Evolutionary conservation across 495 filamentous ascomycete species (phyloP).

Genomic region (Staphylotrichum longicolle): DNA sequence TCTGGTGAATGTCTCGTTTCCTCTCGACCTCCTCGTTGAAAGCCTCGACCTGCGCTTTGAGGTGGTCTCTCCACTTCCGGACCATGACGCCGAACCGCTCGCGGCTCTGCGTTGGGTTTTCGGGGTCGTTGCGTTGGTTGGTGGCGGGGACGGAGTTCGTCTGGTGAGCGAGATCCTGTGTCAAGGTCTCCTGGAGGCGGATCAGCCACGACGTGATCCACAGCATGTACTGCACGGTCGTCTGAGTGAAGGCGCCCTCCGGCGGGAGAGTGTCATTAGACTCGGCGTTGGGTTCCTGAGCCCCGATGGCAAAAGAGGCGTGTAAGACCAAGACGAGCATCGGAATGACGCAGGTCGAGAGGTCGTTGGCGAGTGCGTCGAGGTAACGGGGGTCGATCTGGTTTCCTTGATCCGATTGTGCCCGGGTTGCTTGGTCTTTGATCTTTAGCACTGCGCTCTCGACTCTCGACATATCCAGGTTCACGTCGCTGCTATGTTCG

Average conservation of each 20-base stretch:
- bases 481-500: background rate
- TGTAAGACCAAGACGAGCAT: conserved; percentile 17
- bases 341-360: conserved; percentile 15
- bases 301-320: conserved; percentile 17
- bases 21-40: conserved; percentile 16
- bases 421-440: background rate
- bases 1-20: background rate
- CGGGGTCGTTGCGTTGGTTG: background rate
- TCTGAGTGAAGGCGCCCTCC: conserved; percentile 13
- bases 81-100: conserved; percentile 2
- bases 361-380: background rate
- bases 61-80: conserved; percentile 10
- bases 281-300: conserved; percentile 4
- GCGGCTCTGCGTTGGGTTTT: background rate
- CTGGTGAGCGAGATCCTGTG: background rate
- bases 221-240: conserved; percentile 13
- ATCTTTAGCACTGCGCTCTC: conserved; percentile 3
- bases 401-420: background rate
- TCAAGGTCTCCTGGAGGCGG: conserved; percentile 1
- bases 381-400: background rate
- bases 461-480: background rate
- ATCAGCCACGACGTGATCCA: conserved; percentile 14
- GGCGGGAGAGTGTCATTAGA: background rate
- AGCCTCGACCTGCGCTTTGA: background rate
- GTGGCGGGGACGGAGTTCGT: background rate